These are phyloP conservation scores for Beauveria sp. DNA, from an alignment of 2,329 filamentous ascomycete genomes.

Conservation along the genomic window DNA sequence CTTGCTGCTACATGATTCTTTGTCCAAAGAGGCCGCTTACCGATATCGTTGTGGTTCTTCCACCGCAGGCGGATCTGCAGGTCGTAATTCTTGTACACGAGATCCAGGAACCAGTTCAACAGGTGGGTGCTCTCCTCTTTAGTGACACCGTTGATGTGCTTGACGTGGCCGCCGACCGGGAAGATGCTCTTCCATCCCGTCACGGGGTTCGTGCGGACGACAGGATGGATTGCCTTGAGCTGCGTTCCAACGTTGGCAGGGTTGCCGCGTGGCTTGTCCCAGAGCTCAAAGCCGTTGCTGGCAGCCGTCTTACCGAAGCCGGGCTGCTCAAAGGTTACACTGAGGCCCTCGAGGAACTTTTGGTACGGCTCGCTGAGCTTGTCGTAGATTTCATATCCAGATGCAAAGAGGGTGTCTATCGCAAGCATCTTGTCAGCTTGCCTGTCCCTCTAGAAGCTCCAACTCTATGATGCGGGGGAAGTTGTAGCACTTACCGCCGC, in stretches of 20 bases:
- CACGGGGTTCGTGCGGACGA: conserved; percentile 50
- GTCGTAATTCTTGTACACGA: conserved; percentile 48
- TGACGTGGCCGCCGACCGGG: conserved; percentile 42
- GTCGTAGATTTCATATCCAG: conserved; percentile 60
- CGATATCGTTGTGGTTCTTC: conserved; percentile 36
- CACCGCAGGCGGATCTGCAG: conserved; percentile 42
- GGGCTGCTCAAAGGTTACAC: conserved; percentile 45
- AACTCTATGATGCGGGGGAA: not conserved
- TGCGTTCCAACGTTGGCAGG: conserved; percentile 42
- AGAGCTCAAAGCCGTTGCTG: conserved; percentile 35
- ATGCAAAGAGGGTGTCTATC: conserved; percentile 57
- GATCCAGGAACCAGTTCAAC: conserved; percentile 42
- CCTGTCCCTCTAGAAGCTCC: not conserved
- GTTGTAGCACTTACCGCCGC: conserved; percentile 33
- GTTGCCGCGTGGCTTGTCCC: conserved; percentile 36
- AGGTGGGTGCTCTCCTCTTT: conserved; percentile 39
- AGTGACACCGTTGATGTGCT: conserved; percentile 42
- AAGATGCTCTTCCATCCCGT: conserved; percentile 51
- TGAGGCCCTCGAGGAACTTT: conserved; percentile 50
- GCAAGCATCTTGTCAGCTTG: not conserved
- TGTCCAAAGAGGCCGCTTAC: conserved; percentile 13
- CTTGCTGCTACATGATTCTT: not conserved
- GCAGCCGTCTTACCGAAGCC: conserved; percentile 41
- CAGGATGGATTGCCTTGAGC: conserved; percentile 44
- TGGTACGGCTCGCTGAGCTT: conserved; percentile 49